A percentile compares a stretch with the other conserved stretches of the same genome.
phyloP scores from a whole-genome alignment of 2,329 filamentous ascomycete species.

The Grosmannia clavigera region DNA sequence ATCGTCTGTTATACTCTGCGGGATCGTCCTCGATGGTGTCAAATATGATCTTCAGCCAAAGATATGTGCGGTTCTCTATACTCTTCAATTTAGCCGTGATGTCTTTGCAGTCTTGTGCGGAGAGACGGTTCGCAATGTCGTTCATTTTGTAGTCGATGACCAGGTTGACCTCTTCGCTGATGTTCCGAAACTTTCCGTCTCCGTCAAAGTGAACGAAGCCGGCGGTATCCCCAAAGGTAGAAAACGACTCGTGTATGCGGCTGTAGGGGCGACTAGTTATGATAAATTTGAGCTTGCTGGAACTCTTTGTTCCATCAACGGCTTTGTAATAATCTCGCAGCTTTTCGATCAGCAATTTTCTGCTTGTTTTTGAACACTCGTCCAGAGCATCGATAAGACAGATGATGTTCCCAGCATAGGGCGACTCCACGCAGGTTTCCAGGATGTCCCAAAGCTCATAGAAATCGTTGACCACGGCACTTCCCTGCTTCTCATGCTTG shows the following conservation, averaged over 20 bases:
- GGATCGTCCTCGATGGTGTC: slow-evolving; percentile 15
- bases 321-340: background rate
- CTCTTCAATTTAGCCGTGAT: slow-evolving; percentile 16
- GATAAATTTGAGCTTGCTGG: slow-evolving; percentile 17
- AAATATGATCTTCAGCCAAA: slow-evolving; percentile 25
- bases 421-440: slow-evolving; percentile 1
- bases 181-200: slow-evolving; percentile 16
- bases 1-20: too few species aligned
- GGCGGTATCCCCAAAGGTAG: slow-evolving; percentile 8
- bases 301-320: background rate
- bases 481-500: slow-evolving; percentile 3
- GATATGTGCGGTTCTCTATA: slow-evolving; percentile 23
- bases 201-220: slow-evolving; percentile 16
- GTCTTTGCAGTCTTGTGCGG: background rate
- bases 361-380: slow-evolving; percentile 15
- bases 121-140: slow-evolving; percentile 10
- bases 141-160: slow-evolving; percentile 16
- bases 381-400: slow-evolving; percentile 22
- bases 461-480: slow-evolving; percentile 6
- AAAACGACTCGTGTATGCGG: slow-evolving; percentile 8
- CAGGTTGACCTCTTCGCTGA: slow-evolving; percentile 19
- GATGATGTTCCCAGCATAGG: slow-evolving; percentile 13
- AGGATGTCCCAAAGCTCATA: slow-evolving; percentile 12
- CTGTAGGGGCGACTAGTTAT: slow-evolving; percentile 20
- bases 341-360: slow-evolving; percentile 8